Percentiles rank a stretch among this genome's conserved stretches.
Evolutionary conservation across 108 stramenopile species (phyloP).

Genomic region (Pseudonitzschia multiseries): DNA sequence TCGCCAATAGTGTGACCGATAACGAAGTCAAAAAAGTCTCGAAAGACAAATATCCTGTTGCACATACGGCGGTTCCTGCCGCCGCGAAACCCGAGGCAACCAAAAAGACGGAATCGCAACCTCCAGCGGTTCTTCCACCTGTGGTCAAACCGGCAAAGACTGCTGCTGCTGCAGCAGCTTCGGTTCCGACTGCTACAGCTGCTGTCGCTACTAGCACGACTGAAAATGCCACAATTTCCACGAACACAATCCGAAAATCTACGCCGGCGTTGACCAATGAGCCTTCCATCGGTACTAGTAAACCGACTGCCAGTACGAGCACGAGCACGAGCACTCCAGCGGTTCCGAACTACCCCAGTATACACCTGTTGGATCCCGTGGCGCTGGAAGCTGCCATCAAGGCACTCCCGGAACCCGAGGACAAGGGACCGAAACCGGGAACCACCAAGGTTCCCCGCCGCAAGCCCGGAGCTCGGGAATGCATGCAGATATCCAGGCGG

Average conservation of each 20-base stretch:
- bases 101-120: not conserved
- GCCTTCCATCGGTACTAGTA: not conserved
- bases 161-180: not conserved
- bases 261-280: slow-evolving; percentile 2
- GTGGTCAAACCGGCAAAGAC: not conserved
- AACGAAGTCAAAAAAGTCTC: not conserved
- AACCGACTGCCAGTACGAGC: not conserved
- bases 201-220: not conserved
- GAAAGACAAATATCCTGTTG: too few species aligned
- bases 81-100: not conserved
- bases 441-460: slow-evolving; percentile 53
- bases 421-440: slow-evolving; percentile 10
- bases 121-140: not conserved
- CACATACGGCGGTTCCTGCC: not conserved
- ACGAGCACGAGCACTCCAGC: too few species aligned
- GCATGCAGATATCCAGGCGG: slow-evolving; percentile 81
- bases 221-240: slow-evolving; percentile 2
- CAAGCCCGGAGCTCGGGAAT: slow-evolving; percentile 89
- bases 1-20: not conserved
- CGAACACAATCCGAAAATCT: slow-evolving; percentile 9
- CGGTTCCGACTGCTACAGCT: not conserved
- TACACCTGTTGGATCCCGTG: slow-evolving; percentile 10
- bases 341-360: not conserved
- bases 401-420: slow-evolving; percentile 12
- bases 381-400: slow-evolving; percentile 21